Evolutionary conservation across 345 rosid genomes (phyloP).

Genomic region (Streptanthus diversifolius): DNA sequence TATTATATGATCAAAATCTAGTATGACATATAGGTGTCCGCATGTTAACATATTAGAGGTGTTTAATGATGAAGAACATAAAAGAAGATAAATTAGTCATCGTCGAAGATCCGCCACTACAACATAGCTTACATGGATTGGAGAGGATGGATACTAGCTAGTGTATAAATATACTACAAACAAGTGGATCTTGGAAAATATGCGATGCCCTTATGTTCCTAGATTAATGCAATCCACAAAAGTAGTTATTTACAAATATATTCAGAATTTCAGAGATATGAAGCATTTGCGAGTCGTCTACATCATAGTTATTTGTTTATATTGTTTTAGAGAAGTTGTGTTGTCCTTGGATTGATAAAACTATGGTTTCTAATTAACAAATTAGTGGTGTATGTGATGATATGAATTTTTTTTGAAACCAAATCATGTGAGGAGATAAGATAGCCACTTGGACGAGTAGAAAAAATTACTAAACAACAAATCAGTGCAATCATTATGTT

Average conservation of each 20-base stretch:
- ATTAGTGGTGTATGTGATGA: neutral
- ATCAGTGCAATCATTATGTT: conserved; percentile 8
- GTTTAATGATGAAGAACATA: neutral
- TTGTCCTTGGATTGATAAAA: neutral
- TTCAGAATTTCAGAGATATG: neutral
- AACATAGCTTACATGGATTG: neutral
- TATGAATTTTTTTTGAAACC: neutral
- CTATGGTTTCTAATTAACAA: neutral
- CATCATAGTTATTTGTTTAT: neutral
- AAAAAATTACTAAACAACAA: neutral
- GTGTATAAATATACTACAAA: too few species aligned
- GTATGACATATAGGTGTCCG: neutral
- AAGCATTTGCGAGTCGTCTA: neutral
- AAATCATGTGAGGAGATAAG: conserved; percentile 1
- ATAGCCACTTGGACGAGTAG: neutral
- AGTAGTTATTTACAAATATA: neutral
- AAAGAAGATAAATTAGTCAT: neutral
- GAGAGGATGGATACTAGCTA: neutral
- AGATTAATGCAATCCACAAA: neutral
- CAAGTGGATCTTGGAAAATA: neutral
- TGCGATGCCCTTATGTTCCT: neutral
- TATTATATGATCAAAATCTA: neutral
- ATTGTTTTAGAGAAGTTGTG: neutral
- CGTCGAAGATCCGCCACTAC: neutral
- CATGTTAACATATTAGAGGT: neutral